Evolutionary conservation across 805 yeast genomes (phyloP), one percentile per base, ranked within the genome.

Genomic region (Grigorovia transvaalensis): DNA sequence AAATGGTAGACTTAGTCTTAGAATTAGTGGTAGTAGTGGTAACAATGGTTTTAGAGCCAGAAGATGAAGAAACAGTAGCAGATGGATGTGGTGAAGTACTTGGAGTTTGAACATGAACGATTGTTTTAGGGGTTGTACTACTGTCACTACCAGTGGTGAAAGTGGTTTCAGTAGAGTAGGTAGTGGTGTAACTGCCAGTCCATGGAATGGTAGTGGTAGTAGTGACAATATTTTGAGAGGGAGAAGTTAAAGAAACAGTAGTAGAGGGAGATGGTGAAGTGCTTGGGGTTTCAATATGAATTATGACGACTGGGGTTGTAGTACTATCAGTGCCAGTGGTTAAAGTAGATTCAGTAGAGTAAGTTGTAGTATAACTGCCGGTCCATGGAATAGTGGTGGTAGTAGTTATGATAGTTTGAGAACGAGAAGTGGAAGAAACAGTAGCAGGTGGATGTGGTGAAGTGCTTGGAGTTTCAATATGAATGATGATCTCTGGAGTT

Each of bases 381-480:
- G 53, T 49, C 54, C 54, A 56, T 15, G 48, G 52, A n/a, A 57
- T 52, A 4, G 58, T 56, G 33, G 50, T 40, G 9, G 44, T 13
- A 9, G 52, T 19, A 17, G 42, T 42, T 4, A 19, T 43, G n/a
- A n/a, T n/a, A 19, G 45, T 41, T 6, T 23, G 3, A 6, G 27
- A 23, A 23, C 6, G 27, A 23, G 27, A 6, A 23, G 27, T 23
- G 27, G 27, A 4, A 23, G 27, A 23, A 6, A 23, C 27, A 23
- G 27, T 4, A 23, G 27, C n/a, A n/a, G n/a, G n/a, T n/a, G n/a
- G n/a, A n/a, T 44, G 23, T 9, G 17, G 2, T 18, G 41, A 12
- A 13, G 40, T 18, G 17, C 46, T 40, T 46, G 59, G 58, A 8
- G 60, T 58, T 30, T 56, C 57, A 33, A 56, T 55, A 44, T 53